Base-by-base conservation (phyloP, 2,329 filamentous ascomycete species). In the Daldinia eschscholtzii region DNA sequence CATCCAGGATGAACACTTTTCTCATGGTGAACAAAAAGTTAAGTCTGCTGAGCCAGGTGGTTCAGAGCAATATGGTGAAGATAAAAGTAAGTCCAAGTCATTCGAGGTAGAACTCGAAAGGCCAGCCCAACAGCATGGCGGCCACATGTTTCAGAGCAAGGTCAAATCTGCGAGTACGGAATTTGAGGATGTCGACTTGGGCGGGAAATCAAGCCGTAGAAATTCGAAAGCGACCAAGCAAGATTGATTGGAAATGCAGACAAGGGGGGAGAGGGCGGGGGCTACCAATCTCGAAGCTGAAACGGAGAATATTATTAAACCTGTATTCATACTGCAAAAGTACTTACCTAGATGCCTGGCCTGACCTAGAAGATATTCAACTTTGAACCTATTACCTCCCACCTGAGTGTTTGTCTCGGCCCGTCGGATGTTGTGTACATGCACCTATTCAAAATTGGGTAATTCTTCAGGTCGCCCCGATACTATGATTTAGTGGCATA, bases 61-160 rank as follows among this genome's bases (percentile, higher is more conserved):
- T 37, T 59, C 60, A 33, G 60, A 55, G 55, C 65, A 71, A 18
- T 57, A 68, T 6, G 63, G 52, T 28, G 60, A 62, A n/a, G 59
- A 64, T 41, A 18, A 13, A 39, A 53, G 39, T 20, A 62, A 71
- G 28, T 53, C 64, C 28, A 64, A 39, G 46, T 28, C 67, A 4
- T 56, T 28, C 5, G 41, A 66, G 2, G 18, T 28, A 33, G 50
- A 66, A 48, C 10, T 37, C n/a, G 39, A 48, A 28, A 59, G 10
- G 42, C 2, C 50, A 9, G 6, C 23, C 9, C 42, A 44, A 50
- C 52, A 70, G 23, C 63, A 71, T 18, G 50, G 63, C 10, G 50
- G 61, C 33, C 67, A 68, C 33, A 66, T 60, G 66, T 44, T 64
- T 12, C 46, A 39, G 30, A 70, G 67, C 55, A 73, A 70, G 57